Base-by-base conservation (phyloP, 2,329 filamentous ascomycete species). In the Diaporthe capsici region DNA sequence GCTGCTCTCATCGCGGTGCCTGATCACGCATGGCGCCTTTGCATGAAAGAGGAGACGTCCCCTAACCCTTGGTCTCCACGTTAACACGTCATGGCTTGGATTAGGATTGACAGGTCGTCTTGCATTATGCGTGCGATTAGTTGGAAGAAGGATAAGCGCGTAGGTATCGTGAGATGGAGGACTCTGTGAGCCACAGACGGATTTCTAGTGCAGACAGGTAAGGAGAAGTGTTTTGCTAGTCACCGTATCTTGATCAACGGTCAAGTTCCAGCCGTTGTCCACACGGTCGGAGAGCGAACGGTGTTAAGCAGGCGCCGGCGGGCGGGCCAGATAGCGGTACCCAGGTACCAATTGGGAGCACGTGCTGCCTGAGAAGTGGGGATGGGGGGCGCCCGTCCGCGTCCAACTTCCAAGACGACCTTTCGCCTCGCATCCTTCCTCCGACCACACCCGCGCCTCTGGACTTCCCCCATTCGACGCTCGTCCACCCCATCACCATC, bases 391-490 rank as follows among this genome's bases (percentile, higher is more conserved):
- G 44, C 25, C 49, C 47, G 42, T 63, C 71, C 71, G 71, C 65
- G 65, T 55, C 28, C 58, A 55, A 55, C 49, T 53, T 25, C 65
- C 65, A 61, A 73, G 71, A 65, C 58, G 51, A 53, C 71, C 71
- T 65, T 65, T 72, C 73, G 58, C 68, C 72, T 76, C 75, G 72
- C 72, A 70, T 72, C 73, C 72, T 71, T 73, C 65, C 57, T 71
- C 73, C 70, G 73, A 71, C 67, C 73, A 75, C 68, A 76, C 70
- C 65, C 73, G 61, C 58, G 71, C 71, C 68, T 73, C 58, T 76
- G 73, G 75, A 75, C 73, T 44, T 49, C 63, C 28, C 68, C 63
- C 65, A 51, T 53, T 60, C 57, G 47, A 20, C 44, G 60, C 42
- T 34, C 65, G 49, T 57, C 68, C 42, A 72, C 39, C 58, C 51